Evolutionary conservation across 257 asterid species (phyloP).

Genomic region (Pogostemon cablin): DNA sequence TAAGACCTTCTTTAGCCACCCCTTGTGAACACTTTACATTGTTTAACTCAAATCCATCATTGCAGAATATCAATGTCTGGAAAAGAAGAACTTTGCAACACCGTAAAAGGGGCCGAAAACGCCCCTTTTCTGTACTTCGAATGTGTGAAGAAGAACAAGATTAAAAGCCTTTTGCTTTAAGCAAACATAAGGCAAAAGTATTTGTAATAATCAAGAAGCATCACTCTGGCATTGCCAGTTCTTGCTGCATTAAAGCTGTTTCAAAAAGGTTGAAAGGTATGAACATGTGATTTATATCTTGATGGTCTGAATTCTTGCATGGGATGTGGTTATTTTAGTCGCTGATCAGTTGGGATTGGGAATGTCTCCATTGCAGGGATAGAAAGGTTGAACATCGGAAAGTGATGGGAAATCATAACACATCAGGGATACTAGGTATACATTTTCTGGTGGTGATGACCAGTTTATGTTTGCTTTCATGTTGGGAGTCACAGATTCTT

Average conservation of each 20-base stretch:
- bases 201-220: slow-evolving; percentile 51
- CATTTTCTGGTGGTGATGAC: neutral
- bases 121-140: slow-evolving; percentile 26
- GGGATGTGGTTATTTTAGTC: slow-evolving; percentile 23
- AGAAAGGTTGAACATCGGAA: slow-evolving; percentile 34
- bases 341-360: neutral
- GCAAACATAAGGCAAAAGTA: slow-evolving; percentile 27
- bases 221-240: slow-evolving; percentile 50
- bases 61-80: slow-evolving; percentile 36
- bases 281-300: slow-evolving; percentile 42
- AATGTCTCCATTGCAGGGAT: slow-evolving; percentile 40
- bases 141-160: neutral
- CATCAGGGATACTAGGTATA: slow-evolving; percentile 66
- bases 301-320: slow-evolving; percentile 38
- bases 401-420: slow-evolving; percentile 79
- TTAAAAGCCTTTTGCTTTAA: too few relatives aligned
- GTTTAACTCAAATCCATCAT: slow-evolving; percentile 37
- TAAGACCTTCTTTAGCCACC: slow-evolving; percentile 35
- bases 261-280: slow-evolving; percentile 38
- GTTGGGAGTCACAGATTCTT: neutral
- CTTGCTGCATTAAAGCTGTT: slow-evolving; percentile 41
- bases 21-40: slow-evolving; percentile 32
- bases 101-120: neutral
- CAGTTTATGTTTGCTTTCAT: neutral
- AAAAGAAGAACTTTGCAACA: slow-evolving; percentile 12